phyloP scores from a whole-genome alignment of 75 land plant genomes.

The Cunninghamia lanceolata region DNA sequence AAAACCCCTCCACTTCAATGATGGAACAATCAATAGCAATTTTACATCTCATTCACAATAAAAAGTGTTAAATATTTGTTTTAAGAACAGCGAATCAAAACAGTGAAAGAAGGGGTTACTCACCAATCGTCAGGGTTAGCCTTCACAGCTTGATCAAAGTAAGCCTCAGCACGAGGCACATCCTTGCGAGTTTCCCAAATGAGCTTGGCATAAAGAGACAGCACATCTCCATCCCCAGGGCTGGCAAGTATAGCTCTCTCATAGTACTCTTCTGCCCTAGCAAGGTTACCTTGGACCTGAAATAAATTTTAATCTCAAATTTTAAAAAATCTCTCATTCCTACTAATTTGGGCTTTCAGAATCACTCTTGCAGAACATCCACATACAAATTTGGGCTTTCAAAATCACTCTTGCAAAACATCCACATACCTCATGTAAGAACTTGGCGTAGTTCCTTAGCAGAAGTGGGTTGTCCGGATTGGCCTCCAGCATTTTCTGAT shows the following conservation, averaged over 20 bases:
- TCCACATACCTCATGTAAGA: constrained; percentile 57
- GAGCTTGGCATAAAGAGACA: constrained; percentile 60
- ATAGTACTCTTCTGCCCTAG: constrained; percentile 66
- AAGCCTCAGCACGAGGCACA: constrained; percentile 44
- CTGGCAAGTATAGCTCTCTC: constrained; percentile 71
- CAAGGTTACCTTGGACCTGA: constrained; percentile 48
- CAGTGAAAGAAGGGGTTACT: not conserved
- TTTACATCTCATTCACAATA: too few species aligned
- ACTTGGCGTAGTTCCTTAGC: constrained; percentile 62
- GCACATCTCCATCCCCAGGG: constrained; percentile 69
- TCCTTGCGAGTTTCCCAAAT: constrained; percentile 63
- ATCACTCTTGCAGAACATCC: not conserved
- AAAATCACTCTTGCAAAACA: not conserved
- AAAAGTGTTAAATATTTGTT: too few species aligned
- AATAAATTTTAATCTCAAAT: not conserved
- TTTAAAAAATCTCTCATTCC: not conserved
- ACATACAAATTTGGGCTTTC: constrained; percentile 16
- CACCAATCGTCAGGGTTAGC: constrained; percentile 74
- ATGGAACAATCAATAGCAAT: too few species aligned
- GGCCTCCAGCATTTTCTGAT: constrained; percentile 40
- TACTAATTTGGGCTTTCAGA: not conserved
- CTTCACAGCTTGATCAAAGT: constrained; percentile 60
- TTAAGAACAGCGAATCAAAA: not conserved
- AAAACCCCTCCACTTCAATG: too few species aligned
- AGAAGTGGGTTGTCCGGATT: constrained; percentile 57